A percentile compares a stretch with the other conserved stretches of the same genome.
Evolutionary conservation across 441 rosid species (phyloP).

Genomic region (Syzygium malaccense): DNA sequence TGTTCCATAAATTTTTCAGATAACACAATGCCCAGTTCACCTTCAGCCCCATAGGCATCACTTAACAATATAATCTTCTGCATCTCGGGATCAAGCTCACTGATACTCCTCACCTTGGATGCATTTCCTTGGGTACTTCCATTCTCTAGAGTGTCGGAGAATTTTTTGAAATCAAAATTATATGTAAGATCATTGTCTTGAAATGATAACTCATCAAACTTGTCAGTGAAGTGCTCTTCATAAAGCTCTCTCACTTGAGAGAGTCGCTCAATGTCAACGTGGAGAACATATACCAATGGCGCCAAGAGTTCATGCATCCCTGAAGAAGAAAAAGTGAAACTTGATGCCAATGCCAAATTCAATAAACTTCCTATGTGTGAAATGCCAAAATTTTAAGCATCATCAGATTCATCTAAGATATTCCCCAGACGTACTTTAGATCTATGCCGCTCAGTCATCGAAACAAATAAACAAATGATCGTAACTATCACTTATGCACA

Average conservation of each 20-base stretch:
- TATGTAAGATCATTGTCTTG: conserved; percentile 62
- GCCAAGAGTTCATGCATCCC: conserved; percentile 99
- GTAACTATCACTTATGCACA: background rate
- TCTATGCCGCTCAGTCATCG: background rate
- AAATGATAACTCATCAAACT: conserved; percentile 71
- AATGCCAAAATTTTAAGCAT: background rate
- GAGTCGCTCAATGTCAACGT: conserved; percentile 70
- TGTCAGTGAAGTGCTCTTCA: conserved; percentile 83
- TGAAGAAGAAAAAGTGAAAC: conserved; percentile 12
- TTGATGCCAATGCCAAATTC: background rate
- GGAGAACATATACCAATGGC: conserved; percentile 84
- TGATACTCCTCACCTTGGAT: conserved; percentile 40
- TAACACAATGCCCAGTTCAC: conserved; percentile 88
- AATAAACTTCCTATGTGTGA: background rate
- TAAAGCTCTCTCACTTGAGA: conserved; percentile 73
- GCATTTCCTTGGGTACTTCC: conserved; percentile 44
- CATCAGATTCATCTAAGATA: background rate
- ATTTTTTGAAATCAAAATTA: conserved; percentile 72
- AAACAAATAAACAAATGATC: background rate
- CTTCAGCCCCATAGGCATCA: conserved; percentile 96
- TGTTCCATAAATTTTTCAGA: conserved; percentile 98
- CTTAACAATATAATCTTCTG: conserved; percentile 51
- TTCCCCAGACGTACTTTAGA: background rate
- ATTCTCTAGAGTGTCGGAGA: conserved; percentile 59
- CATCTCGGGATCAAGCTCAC: conserved; percentile 71